Conservation (phyloP, 306 rosid species). For the Quercus gilva region DNA sequence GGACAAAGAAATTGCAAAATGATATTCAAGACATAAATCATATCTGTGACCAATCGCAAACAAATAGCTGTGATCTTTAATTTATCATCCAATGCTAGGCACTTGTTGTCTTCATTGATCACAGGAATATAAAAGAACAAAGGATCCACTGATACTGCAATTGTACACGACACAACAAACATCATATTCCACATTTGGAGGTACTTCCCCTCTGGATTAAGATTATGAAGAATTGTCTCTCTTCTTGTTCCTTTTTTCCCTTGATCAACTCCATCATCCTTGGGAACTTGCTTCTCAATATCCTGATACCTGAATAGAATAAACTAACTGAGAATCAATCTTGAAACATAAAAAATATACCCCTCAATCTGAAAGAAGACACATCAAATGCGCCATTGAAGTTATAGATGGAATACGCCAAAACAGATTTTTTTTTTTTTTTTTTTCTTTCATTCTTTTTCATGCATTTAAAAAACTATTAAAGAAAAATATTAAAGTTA, state of each 20-base stretch:
- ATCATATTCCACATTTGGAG: slow-evolving; percentile 89
- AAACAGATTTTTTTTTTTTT: no score
- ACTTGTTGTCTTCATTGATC: slow-evolving; percentile 56
- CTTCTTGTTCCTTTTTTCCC: slow-evolving; percentile 19
- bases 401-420: no score
- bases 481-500: no score
- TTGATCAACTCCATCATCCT: background rate
- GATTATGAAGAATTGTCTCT: slow-evolving; percentile 25
- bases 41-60: slow-evolving; percentile 75
- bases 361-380: no score
- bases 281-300: no score
- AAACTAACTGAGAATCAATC: no score
- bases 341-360: no score
- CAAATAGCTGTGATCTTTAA: slow-evolving; percentile 66
- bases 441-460: no score
- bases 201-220: slow-evolving; percentile 84
- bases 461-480: no score
- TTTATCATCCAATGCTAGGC: slow-evolving; percentile 59
- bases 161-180: slow-evolving; percentile 70
- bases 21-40: slow-evolving; percentile 71
- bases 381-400: no score
- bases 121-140: slow-evolving; percentile 84
- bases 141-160: slow-evolving; percentile 87
- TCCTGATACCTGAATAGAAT: no score
- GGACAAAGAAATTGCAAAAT: slow-evolving; percentile 82